Evolutionary conservation across 1,139 yeast species (phyloP), one percentile per base, ranked within the genome.

Genomic region (Chernovozyma aurita): DNA sequence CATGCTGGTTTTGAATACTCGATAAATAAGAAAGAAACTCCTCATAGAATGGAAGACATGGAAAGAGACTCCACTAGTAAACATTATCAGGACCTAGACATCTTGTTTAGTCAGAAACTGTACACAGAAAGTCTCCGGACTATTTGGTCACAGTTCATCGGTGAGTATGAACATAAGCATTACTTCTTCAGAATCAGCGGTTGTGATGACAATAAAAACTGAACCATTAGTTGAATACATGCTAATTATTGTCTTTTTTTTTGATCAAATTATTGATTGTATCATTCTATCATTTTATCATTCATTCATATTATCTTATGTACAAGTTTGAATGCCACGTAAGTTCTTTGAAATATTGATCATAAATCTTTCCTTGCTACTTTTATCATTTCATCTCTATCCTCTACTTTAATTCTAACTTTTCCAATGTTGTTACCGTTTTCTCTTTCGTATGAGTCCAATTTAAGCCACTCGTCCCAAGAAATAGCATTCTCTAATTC

Each of bases 381-480:
- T 6, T 9, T 6, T 20, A 20, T 20, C 22, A 84, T 78, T 24
- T 73, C 70, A 1, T 62, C 59, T n/a, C 60, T 52, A 34, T 64
- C 48, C 22, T 71, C 61, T 27, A 84, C 60, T 57, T 87, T 86
- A 39, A 65, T 70, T 40, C 94, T 67, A 5, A 28, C 18, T 53
- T 80, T 83, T 12, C 78, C 81, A 2, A 44, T 18, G 24, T 41
- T 35, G 9, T 41, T 42, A 2, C 92, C 96, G 5, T 53, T 50
- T 17, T 54, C 48, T 28, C 65, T 40, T 53, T 88, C 97, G 21
- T 56, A 59, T 2, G 54, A 43, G 47, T 85, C 78, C 15, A 88
- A 67, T 35, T 55, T 65, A 38, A 59, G 50, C 97, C 97, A 92
- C 41, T 81, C 82, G 0, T 63, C 47, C 97, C 97, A 90, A 9